Base-by-base conservation (phyloP, 192 early-diverging fungal species). In the Glomus cerebriforme region DNA sequence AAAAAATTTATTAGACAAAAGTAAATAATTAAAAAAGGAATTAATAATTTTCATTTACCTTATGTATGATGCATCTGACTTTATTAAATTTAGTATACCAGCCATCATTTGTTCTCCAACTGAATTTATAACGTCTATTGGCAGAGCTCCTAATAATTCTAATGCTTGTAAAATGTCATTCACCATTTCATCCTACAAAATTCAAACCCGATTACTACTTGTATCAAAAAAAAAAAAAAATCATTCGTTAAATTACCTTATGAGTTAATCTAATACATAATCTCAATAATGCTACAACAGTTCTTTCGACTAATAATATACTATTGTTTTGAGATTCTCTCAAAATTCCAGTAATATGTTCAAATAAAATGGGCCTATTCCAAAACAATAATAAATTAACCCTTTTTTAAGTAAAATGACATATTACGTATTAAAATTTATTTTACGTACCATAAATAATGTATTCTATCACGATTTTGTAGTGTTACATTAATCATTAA, bases 51-150 rank as follows among this genome's bases (percentile, higher is more conserved):
- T 26, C 81, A 39, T 82, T 35, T 81, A 82, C 39, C 83, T 81
- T 3, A 87, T 82, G 34, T 80, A 83, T 13, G 85, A 82, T 0
- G 79, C 60, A 29, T 92, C 90, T 1, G 88, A 82, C 80, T 92
- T 90, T 39, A 92, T 79, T 2, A 95, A 74, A 66, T 85, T 88
- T 59, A 90, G 79, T 15, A 96, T 84, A 43, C 94, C 94, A 2
- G 93, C 90, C 90, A 92, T 93, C 82, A 92, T 86, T 78, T 93
- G 93, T 76, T 93, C 93, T 2, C 89, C 91, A 24, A 94, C 89
- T n/a, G 85, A 82, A 43, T 87, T 88, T 12, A 91, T 85, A 9
- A 90, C 82, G 54, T 91, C 88, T 24, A 83, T 84, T 24, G 91
- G 90, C 60, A 93, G 82, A 29, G 84, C 80, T 10, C 81, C 83